These are phyloP conservation scores for Angophora floribunda DNA, from an alignment of 345 rosid genomes.

Conservation along the genomic window DNA sequence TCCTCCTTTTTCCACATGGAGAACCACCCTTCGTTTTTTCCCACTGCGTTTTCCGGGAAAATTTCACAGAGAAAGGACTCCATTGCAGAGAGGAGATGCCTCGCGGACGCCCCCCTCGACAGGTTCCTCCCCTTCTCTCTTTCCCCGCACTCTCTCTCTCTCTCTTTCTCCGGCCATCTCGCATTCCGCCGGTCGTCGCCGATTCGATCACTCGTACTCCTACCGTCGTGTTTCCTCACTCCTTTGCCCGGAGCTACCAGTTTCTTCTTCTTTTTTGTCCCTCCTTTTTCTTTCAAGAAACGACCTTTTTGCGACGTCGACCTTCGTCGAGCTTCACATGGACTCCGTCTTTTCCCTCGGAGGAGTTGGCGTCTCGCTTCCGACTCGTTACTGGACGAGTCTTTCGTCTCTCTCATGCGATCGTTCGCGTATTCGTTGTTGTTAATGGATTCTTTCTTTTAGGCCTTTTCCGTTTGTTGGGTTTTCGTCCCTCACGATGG, in stretches of 20 bases:
- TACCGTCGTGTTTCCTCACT: not conserved
- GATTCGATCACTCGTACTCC: not conserved
- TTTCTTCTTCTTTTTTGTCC: not conserved
- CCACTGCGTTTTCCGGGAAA: not conserved
- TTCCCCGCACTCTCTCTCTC: not conserved
- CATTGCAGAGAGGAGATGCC: not conserved
- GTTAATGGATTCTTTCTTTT: not conserved
- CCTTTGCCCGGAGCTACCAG: not conserved
- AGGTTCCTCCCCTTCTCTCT: not conserved
- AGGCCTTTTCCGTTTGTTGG: not conserved
- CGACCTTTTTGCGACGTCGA: not conserved
- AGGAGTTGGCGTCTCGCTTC: not conserved
- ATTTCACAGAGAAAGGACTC: not conserved
- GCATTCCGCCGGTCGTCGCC: not conserved
- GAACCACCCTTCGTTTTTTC: not conserved
- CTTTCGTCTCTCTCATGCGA: not conserved
- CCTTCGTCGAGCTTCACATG: not conserved
- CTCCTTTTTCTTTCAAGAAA: not conserved
- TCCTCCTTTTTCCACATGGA: not conserved
- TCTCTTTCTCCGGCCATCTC: not conserved
- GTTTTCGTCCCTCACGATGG: not conserved
- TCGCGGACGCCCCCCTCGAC: slow-evolving; percentile 12
- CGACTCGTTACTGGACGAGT: not conserved
- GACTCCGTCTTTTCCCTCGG: not conserved
- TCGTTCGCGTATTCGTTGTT: not conserved